Evolutionary conservation across 73 alveolate genomes (phyloP), one percentile per base, ranked within the genome.

Genomic region (Paramecium bursaria): DNA sequence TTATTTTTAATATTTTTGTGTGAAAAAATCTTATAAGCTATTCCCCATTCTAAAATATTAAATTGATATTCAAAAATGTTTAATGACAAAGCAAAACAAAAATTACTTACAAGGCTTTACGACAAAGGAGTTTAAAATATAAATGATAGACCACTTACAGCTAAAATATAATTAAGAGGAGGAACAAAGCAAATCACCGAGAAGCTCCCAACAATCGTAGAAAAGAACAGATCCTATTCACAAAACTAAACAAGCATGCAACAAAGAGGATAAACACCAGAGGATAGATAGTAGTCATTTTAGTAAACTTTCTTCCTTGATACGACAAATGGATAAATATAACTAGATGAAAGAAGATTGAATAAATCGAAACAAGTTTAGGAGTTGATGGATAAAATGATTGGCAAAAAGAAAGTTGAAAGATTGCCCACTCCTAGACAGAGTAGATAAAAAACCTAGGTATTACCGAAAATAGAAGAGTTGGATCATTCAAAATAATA

Each of bases 351-450:
- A 23, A 67, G 82, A 35, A 53, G 61, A 39, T 42, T 31, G 15
- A 15, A 21, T 21, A 31, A 67, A 30, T 67, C 53, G 21, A 42
- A 47, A 4, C 44, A 67, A 44, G 82, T 67, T 67, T 35, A 67
- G 19, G 82, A 67, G 13, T 42, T 67, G 6, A 67, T 67, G 82
- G 82, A 67, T 33, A 42, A 57, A 1, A 67, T 67, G 82, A 67
- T 67, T 39, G 82, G 82, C 26, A 57, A 50, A 57, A 50, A n/a
- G 46, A 57, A 57, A 57, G 51, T 50, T 30, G 51, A 48, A 27
- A 57, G 76, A n/a, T n/a, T n/a, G n/a, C 33, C 76, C 76, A 57
- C 76, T 50, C 27, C 27, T 30, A 30, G 76, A 57, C 17, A 31
- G 15, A 48, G 4, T 19, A 48, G 15, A 15, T 67, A 33, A 57